Percentiles rank a stretch among this genome's conserved stretches.
phyloP scores from a whole-genome alignment of 2,329 filamentous ascomycete species.

The Xylaria sp. region DNA sequence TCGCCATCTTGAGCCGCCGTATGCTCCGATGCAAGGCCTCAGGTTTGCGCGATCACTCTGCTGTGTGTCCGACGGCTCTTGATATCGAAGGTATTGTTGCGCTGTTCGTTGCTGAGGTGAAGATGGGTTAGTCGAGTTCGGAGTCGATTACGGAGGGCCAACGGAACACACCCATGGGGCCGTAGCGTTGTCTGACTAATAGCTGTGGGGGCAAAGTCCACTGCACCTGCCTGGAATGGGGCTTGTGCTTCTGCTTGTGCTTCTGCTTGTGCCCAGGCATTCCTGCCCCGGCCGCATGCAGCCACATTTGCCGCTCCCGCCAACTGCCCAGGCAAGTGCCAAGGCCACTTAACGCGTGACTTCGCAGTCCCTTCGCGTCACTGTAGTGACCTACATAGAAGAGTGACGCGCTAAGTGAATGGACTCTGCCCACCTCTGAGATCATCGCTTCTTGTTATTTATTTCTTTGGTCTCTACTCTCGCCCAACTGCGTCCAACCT shows the following conservation, averaged over 20 bases:
- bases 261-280: not conserved
- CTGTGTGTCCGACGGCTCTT: not conserved
- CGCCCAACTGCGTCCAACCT: not conserved
- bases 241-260: not conserved
- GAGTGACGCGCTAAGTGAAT: constrained; percentile 36
- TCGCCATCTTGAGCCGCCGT: constrained; percentile 43
- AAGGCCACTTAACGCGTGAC: constrained; percentile 43
- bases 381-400: constrained; percentile 6
- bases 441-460: constrained; percentile 36
- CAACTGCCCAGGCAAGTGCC: not conserved
- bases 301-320: not conserved
- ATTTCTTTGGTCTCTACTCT: not conserved
- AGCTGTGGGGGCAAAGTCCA: not conserved
- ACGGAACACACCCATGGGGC: too few species aligned
- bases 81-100: constrained; percentile 11
- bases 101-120: constrained; percentile 20
- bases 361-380: constrained; percentile 40
- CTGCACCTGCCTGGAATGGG: not conserved
- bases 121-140: not conserved
- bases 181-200: constrained; percentile 1
- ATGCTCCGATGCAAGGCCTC: not conserved
- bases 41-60: not conserved
- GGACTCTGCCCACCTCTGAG: constrained; percentile 31
- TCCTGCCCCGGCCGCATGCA: not conserved
- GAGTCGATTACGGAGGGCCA: not conserved